Conservation (phyloP, 2,329 filamentous ascomycete genomes). For the Ceratocystis harringtonii region DNA sequence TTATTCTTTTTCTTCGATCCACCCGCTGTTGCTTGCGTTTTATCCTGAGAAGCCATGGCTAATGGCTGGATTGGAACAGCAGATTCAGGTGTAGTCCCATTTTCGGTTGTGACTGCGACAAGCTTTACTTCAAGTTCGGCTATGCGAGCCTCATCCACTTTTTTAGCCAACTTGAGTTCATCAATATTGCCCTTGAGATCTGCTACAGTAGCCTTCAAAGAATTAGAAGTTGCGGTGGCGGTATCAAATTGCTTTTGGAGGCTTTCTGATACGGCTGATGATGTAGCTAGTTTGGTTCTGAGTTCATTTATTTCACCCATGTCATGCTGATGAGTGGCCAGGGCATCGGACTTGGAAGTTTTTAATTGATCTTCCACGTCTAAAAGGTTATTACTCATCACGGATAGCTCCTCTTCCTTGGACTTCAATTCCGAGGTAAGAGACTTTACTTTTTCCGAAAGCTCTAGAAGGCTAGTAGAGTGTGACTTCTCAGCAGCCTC, state of each 20-base stretch:
- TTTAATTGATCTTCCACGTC: slow-evolving; percentile 19
- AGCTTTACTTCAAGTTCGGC: slow-evolving; percentile 29
- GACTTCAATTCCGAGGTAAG: slow-evolving; percentile 32
- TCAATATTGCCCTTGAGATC: slow-evolving; percentile 8
- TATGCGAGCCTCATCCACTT: slow-evolving; percentile 29
- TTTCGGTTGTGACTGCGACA: slow-evolving; percentile 12
- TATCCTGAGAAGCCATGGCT: slow-evolving; percentile 19
- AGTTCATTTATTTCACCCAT: slow-evolving; percentile 26
- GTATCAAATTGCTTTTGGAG: slow-evolving; percentile 30
- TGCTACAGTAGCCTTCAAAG: slow-evolving; percentile 6
- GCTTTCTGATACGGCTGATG: slow-evolving; percentile 25
- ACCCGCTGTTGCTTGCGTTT: slow-evolving; percentile 19
- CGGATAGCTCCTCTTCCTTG: slow-evolving; percentile 18
- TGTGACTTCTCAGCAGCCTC: slow-evolving; percentile 54
- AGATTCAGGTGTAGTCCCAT: slow-evolving; percentile 19
- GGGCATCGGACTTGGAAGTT: slow-evolving; percentile 15
- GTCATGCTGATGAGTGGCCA: slow-evolving; percentile 23
- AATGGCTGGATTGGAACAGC: slow-evolving; percentile 21
- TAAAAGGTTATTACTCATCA: neutral
- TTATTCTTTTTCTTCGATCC: slow-evolving; percentile 54
- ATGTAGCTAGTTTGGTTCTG: slow-evolving; percentile 24
- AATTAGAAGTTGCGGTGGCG: slow-evolving; percentile 26
- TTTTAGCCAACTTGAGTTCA: slow-evolving; percentile 26
- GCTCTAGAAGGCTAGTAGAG: slow-evolving; percentile 23
- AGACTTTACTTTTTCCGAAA: slow-evolving; percentile 28